These are phyloP conservation scores for Vitis cinerea DNA, from an alignment of 164 flowering plant species.

Conservation along the genomic window DNA sequence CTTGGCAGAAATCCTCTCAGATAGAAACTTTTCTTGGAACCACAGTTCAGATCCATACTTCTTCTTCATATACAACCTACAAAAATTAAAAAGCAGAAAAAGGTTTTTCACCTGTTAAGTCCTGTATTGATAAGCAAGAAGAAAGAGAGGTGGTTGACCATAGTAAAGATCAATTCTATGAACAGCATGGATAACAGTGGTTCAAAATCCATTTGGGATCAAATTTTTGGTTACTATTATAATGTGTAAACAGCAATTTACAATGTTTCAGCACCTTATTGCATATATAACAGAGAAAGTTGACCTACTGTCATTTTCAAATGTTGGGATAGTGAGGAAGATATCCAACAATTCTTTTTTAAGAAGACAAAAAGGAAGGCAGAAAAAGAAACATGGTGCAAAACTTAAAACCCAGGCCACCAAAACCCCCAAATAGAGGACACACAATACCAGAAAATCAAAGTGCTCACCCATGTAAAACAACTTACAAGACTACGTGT, in stretches of 20 bases:
- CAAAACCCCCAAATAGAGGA: no score
- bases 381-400: no score
- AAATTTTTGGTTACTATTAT: not conserved
- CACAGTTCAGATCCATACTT: conserved; percentile 67
- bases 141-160: not conserved
- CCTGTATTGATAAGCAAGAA: not conserved
- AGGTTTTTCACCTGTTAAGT: not conserved
- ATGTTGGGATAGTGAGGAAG: no score
- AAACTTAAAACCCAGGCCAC: no score
- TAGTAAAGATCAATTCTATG: not conserved
- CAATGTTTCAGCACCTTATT: not conserved
- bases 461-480: not conserved
- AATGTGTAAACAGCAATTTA: not conserved
- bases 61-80: conserved; percentile 59
- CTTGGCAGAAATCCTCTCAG: conserved; percentile 45
- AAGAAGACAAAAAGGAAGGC: no score
- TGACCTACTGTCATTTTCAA: not conserved
- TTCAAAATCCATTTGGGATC: not conserved
- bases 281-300: not conserved
- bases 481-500: conserved; percentile 41
- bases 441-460: no score
- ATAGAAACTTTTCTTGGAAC: conserved; percentile 43
- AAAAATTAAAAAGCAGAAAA: conserved; percentile 4
- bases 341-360: no score
- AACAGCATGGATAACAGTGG: not conserved